Evolutionary conservation across 192 early-diverging fungal species (phyloP).

Genomic region (Coemansia sp.): DNA sequence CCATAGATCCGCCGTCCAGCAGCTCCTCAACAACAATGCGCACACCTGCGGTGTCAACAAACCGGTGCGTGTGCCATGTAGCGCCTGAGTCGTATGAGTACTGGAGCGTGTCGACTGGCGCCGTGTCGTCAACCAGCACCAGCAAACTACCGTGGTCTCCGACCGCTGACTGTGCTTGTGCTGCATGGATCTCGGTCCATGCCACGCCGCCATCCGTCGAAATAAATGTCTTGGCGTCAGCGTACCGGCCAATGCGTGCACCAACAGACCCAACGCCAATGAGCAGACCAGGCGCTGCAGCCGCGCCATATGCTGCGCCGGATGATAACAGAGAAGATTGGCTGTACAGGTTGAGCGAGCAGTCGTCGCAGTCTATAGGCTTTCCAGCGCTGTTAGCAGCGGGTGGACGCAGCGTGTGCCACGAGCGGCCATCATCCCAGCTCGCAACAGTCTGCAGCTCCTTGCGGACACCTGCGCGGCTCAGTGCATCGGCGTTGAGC

Average conservation of each 20-base stretch:
- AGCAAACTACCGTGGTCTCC: slow-evolving; percentile 90
- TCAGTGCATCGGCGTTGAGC: slow-evolving; percentile 66
- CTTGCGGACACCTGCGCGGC: slow-evolving; percentile 58
- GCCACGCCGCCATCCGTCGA: slow-evolving; percentile 82
- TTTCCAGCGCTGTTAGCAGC: slow-evolving; percentile 28
- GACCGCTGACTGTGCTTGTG: slow-evolving; percentile 76
- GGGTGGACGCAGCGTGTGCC: slow-evolving; percentile 65
- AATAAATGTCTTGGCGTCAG: slow-evolving; percentile 70
- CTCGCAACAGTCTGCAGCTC: slow-evolving; percentile 73
- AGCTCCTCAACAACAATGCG: slow-evolving; percentile 58
- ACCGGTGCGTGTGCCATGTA: slow-evolving; percentile 65
- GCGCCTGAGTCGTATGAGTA: slow-evolving; percentile 83
- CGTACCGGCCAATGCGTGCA: slow-evolving; percentile 58
- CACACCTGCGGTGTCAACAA: slow-evolving; percentile 43
- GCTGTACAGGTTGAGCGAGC: slow-evolving; percentile 80
- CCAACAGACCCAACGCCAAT: slow-evolving; percentile 94
- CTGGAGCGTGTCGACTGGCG: slow-evolving; percentile 62
- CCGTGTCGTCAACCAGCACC: slow-evolving; percentile 71
- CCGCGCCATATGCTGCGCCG: slow-evolving; percentile 66
- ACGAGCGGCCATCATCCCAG: slow-evolving; percentile 84
- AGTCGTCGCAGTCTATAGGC: slow-evolving; percentile 52
- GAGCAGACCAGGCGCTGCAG: slow-evolving; percentile 75
- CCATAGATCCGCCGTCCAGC: slow-evolving; percentile 57
- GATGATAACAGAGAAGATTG: slow-evolving; percentile 58
- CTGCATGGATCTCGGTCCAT: slow-evolving; percentile 74